Percentiles rank a stretch among this genome's conserved stretches.
phyloP scores from a whole-genome alignment of 208 protist species.

The Jaenimonas drosophilae region DNA sequence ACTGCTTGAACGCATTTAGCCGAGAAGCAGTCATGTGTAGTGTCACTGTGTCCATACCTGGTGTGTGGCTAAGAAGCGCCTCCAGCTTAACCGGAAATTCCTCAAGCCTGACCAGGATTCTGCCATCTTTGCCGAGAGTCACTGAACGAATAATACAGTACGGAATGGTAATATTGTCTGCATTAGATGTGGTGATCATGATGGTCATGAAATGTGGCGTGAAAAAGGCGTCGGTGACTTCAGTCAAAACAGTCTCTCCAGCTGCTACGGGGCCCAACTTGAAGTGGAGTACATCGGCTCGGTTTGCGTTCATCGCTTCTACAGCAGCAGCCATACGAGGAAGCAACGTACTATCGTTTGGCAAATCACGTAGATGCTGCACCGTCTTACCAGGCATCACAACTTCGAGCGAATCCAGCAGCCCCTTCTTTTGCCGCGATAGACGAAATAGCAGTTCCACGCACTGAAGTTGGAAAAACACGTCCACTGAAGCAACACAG shows the following conservation, averaged over 20 bases:
- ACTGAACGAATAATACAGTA: constrained; percentile 77
- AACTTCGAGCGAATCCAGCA: constrained; percentile 31
- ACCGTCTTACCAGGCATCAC: constrained; percentile 18
- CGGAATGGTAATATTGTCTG: constrained; percentile 82
- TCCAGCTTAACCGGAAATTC: constrained; percentile 80
- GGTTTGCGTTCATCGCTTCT: constrained; percentile 46
- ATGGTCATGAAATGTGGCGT: constrained; percentile 73
- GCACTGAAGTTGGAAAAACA: constrained; percentile 90
- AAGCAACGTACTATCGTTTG: constrained; percentile 65
- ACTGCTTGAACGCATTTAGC: constrained; percentile 66
- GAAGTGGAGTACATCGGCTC: constrained; percentile 54
- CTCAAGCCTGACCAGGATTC: constrained; percentile 69
- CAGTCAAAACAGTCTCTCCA: constrained; percentile 52
- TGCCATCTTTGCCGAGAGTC: constrained; percentile 64
- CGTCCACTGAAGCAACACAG: constrained; percentile 59
- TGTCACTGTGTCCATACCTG: constrained; percentile 69
- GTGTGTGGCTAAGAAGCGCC: constrained; percentile 54
- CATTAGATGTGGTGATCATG: constrained; percentile 63
- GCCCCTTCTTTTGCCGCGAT: constrained; percentile 50
- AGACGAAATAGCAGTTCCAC: constrained; percentile 86
- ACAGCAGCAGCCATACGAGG: constrained; percentile 63
- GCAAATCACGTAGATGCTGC: constrained; percentile 40
- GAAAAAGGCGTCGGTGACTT: constrained; percentile 64
- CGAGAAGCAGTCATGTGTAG: constrained; percentile 45
- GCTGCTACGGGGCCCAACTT: constrained; percentile 48